These are phyloP conservation scores for Magnaporthiopsis rhizophila DNA, from an alignment of 2,329 filamentous ascomycete genomes.

Conservation along the genomic window DNA sequence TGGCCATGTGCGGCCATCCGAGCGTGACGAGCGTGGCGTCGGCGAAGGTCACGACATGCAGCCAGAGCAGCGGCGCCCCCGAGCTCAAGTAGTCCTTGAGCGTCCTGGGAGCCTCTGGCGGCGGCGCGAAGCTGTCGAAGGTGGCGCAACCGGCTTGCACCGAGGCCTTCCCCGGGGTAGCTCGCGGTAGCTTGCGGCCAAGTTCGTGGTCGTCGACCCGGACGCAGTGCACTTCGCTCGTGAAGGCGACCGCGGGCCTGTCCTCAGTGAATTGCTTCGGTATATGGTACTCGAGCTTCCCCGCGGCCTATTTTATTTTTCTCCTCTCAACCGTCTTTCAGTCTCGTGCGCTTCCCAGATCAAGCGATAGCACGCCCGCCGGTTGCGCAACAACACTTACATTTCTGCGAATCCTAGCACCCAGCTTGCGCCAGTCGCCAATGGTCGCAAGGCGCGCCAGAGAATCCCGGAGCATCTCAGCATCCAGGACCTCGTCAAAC, in stretches of 20 bases:
- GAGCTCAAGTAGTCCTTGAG: slow-evolving; percentile 30
- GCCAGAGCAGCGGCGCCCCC: slow-evolving; percentile 36
- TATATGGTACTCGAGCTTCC: slow-evolving; percentile 24
- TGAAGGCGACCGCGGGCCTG: slow-evolving; percentile 31
- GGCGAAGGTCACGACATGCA: slow-evolving; percentile 39
- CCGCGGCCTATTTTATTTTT: slow-evolving; percentile 9
- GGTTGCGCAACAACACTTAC: slow-evolving; percentile 16
- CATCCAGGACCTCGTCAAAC: slow-evolving; percentile 39
- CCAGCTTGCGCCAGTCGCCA: slow-evolving; percentile 38
- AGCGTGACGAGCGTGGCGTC: slow-evolving; percentile 42
- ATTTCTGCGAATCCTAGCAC: slow-evolving; percentile 32
- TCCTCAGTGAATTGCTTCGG: slow-evolving; percentile 21
- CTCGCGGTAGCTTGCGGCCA: slow-evolving; percentile 26
- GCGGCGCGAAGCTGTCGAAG: slow-evolving; percentile 19
- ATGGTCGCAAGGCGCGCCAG: slow-evolving; percentile 30
- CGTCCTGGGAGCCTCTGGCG: slow-evolving; percentile 18
- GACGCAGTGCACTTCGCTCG: slow-evolving; percentile 26
- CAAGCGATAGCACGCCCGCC: neutral
- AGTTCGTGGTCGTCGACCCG: slow-evolving; percentile 32
- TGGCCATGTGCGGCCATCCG: slow-evolving; percentile 37
- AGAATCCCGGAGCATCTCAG: slow-evolving; percentile 26
- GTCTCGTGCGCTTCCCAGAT: neutral
- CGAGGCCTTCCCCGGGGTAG: slow-evolving; percentile 19
- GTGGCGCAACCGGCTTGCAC: slow-evolving; percentile 19
- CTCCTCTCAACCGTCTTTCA: neutral